Conservation (phyloP, 306 rosid species). For the Chamaecrista fasciculata region DNA sequence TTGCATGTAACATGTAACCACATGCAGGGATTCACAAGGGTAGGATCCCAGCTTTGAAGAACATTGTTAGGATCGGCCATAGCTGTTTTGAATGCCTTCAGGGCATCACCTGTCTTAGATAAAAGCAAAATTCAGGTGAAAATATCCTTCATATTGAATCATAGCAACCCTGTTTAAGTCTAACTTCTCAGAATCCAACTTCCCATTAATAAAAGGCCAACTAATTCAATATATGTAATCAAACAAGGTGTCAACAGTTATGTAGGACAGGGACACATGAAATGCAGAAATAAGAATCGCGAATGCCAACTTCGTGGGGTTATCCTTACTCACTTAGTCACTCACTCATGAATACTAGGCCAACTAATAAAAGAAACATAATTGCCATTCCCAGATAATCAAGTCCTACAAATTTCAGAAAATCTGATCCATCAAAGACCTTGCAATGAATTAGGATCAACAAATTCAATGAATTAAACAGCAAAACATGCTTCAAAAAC, state of each 20-base stretch:
- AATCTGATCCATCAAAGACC: background rate
- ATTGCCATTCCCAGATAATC: conserved; percentile 12
- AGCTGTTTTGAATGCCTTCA: background rate
- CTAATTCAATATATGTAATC: conserved; percentile 1
- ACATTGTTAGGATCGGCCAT: background rate
- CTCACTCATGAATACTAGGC: conserved; percentile 3
- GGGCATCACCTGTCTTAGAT: background rate
- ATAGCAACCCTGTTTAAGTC: background rate
- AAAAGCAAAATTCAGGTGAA: background rate
- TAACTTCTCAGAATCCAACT: background rate
- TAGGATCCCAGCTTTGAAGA: background rate
- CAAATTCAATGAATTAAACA: background rate
- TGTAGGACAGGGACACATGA: background rate
- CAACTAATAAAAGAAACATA: conserved; percentile 1
- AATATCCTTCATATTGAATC: conserved; percentile 18
- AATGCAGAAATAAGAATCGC: conserved; percentile 17
- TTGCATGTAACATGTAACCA: conserved; percentile 1
- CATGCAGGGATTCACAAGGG: background rate
- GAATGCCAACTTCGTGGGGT: conserved; percentile 15
- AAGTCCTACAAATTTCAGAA: conserved; percentile 7
- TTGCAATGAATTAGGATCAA: background rate
- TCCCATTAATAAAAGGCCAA: background rate
- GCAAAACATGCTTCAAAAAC: conserved; percentile 11
- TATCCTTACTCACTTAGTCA: conserved; percentile 11
- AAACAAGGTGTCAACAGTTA: background rate